Base-by-base conservation (phyloP, 1,139 yeast genomes). In the Geotrichum australiense region DNA sequence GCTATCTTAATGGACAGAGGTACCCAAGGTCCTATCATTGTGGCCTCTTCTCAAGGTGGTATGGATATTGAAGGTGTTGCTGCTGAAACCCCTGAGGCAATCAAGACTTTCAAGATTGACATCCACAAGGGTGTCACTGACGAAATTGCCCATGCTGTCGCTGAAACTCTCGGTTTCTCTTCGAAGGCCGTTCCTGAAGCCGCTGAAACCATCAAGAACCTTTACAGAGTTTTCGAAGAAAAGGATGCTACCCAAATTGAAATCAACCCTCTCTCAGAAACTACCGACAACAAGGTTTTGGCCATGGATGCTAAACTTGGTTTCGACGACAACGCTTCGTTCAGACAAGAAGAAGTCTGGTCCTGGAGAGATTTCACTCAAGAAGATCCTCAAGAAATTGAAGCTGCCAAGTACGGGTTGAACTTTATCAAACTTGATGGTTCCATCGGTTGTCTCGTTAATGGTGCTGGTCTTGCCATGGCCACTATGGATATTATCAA, bases 401-500 rank as follows among this genome's bases (percentile, higher is more conserved):
- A 78, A 65, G 98, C 98, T 52, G 74, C 93, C 58, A 70, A 84
- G 65, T 82, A 80, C 62, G 94, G 89, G 57, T 78, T 91, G 63
- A 91, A 91, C 74, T 93, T 91, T 66, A 93, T 91, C 73, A 91
- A 93, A 73, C 80, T 91, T 63, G 94, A 91, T 63, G 99, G 98
- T 68, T 85, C 86, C 74, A 89, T 91, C 62, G 99, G 98, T 60
- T 91, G 96, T 74, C 75, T 91, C 53, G 99, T 91, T 64, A 91
- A 91, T 68, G 99, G 99, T 73, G 99, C 99, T 47, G 99, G 99
- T 69, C 78, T 91, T 62, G 99, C 99, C 59, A 91, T 91, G 99
- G 98, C 99, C 59, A 91, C 99, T 54, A 89, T 91, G 97, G 99
- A 91, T 69, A 94, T 93, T 65, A 86, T 91, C 73, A 89, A 93